phyloP scores from a whole-genome alignment of 2,329 filamentous ascomycete genomes.

The Sporothrix euskadiensis region DNA sequence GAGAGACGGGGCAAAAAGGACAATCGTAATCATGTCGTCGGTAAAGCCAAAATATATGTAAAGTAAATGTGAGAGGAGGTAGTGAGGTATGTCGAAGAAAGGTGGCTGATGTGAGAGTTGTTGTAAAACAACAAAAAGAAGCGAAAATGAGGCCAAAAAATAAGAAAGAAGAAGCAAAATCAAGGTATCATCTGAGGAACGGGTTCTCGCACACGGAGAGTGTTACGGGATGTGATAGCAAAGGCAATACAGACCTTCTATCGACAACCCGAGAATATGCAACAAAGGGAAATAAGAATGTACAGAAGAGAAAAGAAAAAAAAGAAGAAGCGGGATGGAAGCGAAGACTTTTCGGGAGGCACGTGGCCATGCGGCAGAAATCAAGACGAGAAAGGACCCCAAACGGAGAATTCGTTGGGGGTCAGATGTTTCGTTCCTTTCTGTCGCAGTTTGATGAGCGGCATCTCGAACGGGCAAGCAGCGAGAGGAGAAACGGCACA shows the following conservation, averaged over 20 bases:
- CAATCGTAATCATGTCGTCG: slow-evolving; percentile 23
- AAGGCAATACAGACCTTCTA: neutral
- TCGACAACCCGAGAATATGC: neutral
- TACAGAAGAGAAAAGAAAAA: neutral
- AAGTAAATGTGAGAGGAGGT: neutral
- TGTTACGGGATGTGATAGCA: neutral
- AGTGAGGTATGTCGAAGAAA: slow-evolving; percentile 3
- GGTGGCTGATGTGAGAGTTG: neutral
- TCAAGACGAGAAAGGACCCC: neutral
- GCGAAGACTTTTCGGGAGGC: slow-evolving; percentile 3
- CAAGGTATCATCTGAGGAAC: slow-evolving; percentile 5
- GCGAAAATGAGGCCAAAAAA: neutral
- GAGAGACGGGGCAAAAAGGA: neutral
- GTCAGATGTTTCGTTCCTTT: neutral
- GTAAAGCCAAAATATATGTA: neutral
- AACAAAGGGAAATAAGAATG: neutral
- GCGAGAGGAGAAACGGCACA: slow-evolving; percentile 4
- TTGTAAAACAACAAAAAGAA: neutral
- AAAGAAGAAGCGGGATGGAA: neutral
- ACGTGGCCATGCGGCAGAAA: slow-evolving; percentile 3
- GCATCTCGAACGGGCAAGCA: neutral
- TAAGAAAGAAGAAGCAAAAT: neutral
- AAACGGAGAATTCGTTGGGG: neutral
- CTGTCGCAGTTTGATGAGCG: slow-evolving; percentile 13
- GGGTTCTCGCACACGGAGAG: neutral